Conservation (phyloP, 108 stramenopile genomes). For the Skeletonema potamos region DNA sequence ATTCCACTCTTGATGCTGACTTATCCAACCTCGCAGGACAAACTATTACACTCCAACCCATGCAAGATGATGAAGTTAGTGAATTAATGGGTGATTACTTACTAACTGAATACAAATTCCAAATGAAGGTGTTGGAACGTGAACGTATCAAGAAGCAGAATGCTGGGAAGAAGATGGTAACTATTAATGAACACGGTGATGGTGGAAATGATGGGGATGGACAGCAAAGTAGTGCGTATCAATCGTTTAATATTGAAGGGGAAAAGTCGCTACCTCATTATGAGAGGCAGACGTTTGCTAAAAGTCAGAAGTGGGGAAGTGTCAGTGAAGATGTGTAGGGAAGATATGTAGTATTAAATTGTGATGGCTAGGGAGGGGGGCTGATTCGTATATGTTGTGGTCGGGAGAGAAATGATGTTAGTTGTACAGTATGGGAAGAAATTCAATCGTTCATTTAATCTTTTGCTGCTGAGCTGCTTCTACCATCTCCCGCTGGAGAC, state of each 20-base stretch:
- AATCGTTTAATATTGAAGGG: background rate
- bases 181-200: background rate
- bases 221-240: background rate
- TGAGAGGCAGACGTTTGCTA: background rate
- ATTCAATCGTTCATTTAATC: too few species aligned
- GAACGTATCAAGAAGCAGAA: background rate
- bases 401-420: too few species aligned
- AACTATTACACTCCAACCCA: background rate
- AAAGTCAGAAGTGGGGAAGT: background rate
- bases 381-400: too few species aligned
- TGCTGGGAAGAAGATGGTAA: background rate
- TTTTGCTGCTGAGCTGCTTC: too few species aligned
- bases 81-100: background rate
- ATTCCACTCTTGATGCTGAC: background rate
- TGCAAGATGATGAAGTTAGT: background rate
- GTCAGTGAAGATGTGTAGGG: background rate
- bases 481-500: too few species aligned
- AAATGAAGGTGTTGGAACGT: background rate
- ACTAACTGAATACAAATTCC: background rate
- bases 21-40: background rate
- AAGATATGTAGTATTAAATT: background rate
- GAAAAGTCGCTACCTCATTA: background rate
- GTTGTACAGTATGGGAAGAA: too few species aligned
- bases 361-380: background rate
- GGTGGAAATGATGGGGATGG: background rate